Evolutionary conservation across 176 grass and related monocot genomes (phyloP).

Genomic region (Oryza glaberrima): DNA sequence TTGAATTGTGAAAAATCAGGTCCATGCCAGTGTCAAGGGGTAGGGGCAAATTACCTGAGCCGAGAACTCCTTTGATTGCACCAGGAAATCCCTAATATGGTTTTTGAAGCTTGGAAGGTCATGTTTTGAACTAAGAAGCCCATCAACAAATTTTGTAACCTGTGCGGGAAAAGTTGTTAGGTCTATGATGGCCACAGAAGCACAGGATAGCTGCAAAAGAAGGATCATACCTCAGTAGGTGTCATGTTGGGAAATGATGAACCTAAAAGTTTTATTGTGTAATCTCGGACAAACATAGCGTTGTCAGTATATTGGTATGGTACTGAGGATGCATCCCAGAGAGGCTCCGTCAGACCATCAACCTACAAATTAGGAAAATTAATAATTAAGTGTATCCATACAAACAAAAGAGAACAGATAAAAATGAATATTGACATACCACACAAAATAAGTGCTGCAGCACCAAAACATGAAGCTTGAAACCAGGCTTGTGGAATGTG

Average conservation of each 20-base stretch:
- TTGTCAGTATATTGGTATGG: conserved; percentile 84
- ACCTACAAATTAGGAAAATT: conserved; percentile 59
- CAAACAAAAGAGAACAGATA: neutral
- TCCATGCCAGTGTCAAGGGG: neutral
- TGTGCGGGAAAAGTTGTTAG: conserved; percentile 38
- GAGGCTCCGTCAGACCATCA: conserved; percentile 83
- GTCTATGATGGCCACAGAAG: neutral
- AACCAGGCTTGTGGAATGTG: conserved; percentile 98
- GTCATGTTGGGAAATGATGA: conserved; percentile 99
- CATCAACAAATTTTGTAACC: conserved; percentile 94
- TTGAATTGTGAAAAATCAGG: neutral
- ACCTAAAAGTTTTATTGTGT: conserved; percentile 92
- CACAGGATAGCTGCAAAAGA: neutral
- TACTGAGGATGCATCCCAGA: conserved; percentile 81
- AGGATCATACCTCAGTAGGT: conserved; percentile 58
- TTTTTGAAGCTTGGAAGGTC: conserved; percentile 95
- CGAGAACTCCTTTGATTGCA: conserved; percentile 99
- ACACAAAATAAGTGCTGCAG: conserved; percentile 96
- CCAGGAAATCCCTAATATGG: conserved; percentile 95
- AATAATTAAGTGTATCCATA: conserved; percentile 22
- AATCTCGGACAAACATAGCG: conserved; percentile 90
- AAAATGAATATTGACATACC: conserved; percentile 51
- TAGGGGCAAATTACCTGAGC: conserved; percentile 65
- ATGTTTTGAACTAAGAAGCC: conserved; percentile 81
- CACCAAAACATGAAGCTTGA: conserved; percentile 98